phyloP scores from a whole-genome alignment of 2,329 filamentous ascomycete genomes.

The Akanthomyces dipterigenus region DNA sequence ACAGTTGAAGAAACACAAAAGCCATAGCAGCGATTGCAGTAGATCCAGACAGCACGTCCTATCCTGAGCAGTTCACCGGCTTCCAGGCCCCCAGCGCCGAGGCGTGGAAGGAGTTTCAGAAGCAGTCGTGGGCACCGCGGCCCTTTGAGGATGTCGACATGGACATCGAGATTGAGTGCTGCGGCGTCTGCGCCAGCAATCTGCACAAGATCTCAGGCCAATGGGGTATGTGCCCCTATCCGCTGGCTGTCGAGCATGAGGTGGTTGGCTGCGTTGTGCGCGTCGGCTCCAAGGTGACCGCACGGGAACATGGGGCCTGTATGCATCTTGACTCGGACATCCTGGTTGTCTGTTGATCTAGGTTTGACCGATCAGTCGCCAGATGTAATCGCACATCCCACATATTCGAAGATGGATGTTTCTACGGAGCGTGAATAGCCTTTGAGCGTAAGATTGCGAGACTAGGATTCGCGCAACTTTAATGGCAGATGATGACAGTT shows the following conservation, averaged over 20 bases:
- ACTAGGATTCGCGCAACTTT: too few relatives aligned
- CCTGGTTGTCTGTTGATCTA: too few relatives aligned
- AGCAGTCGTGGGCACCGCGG: conserved; percentile 74
- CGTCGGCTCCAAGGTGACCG: conserved; percentile 56
- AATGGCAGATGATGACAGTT: too few relatives aligned
- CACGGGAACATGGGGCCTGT: not conserved
- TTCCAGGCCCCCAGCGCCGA: conserved; percentile 52
- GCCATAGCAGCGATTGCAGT: not conserved
- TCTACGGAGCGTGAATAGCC: too few relatives aligned
- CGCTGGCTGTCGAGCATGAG: conserved; percentile 64
- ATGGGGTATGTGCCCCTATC: conserved; percentile 57
- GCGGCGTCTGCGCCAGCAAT: conserved; percentile 69
- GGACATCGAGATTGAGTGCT: conserved; percentile 79
- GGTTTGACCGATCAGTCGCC: too few relatives aligned
- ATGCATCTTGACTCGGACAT: too few relatives aligned
- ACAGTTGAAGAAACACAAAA: not conserved
- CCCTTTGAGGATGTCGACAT: conserved; percentile 82
- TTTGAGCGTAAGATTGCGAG: too few relatives aligned
- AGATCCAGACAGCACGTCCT: conserved; percentile 22
- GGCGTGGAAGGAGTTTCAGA: conserved; percentile 54
- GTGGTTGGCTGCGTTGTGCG: conserved; percentile 63
- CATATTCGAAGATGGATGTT: too few relatives aligned
- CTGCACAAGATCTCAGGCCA: conserved; percentile 64
- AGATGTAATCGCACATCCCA: too few relatives aligned
- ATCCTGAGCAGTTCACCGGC: conserved; percentile 54